These are phyloP conservation scores for Nevesoporus exiguus DNA, from an alignment of 768 basidiomycete species.

Conservation along the genomic window DNA sequence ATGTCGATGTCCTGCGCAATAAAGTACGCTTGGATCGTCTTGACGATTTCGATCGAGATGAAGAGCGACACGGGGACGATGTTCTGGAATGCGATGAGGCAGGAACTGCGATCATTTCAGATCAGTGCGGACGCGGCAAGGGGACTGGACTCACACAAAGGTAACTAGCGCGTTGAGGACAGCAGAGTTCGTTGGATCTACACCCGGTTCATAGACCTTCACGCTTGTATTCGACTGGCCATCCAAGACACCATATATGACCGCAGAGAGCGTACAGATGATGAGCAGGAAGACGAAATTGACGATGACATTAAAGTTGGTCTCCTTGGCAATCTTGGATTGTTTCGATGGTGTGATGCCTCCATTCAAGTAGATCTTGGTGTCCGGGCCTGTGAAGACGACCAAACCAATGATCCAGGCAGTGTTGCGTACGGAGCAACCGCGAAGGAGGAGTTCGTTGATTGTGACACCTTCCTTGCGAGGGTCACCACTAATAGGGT, in stretches of 20 bases:
- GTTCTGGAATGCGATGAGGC: conserved; percentile 95
- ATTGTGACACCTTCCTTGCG: conserved; percentile 76
- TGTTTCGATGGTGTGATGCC: conserved; percentile 95
- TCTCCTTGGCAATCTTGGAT: conserved; percentile 97
- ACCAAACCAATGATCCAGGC: conserved; percentile 93
- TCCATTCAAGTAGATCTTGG: conserved; percentile 89
- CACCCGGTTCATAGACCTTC: conserved; percentile 64
- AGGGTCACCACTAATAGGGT: conserved; percentile 45
- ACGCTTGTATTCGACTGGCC: conserved; percentile 59
- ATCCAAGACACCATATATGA: conserved; percentile 74
- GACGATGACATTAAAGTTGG: conserved; percentile 95
- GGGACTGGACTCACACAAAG: conserved; percentile 66
- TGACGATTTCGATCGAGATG: conserved; percentile 97
- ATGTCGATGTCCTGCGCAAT: conserved; percentile 95
- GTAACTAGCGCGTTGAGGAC: conserved; percentile 81
- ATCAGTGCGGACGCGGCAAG: not conserved
- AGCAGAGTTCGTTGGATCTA: conserved; percentile 56
- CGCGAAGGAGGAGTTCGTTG: conserved; percentile 90
- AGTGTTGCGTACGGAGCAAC: conserved; percentile 87
- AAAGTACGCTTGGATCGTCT: conserved; percentile 96
- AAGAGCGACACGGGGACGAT: conserved; percentile 95
- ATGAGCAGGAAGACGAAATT: conserved; percentile 78
- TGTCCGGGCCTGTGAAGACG: conserved; percentile 88
- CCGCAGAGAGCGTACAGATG: conserved; percentile 75
- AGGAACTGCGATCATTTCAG: conserved; percentile 53